Percentiles rank a stretch among this genome's conserved stretches.
These are phyloP conservation scores for Pleurotus ostreatus DNA, from an alignment of 768 basidiomycete species.

Conservation along the genomic window DNA sequence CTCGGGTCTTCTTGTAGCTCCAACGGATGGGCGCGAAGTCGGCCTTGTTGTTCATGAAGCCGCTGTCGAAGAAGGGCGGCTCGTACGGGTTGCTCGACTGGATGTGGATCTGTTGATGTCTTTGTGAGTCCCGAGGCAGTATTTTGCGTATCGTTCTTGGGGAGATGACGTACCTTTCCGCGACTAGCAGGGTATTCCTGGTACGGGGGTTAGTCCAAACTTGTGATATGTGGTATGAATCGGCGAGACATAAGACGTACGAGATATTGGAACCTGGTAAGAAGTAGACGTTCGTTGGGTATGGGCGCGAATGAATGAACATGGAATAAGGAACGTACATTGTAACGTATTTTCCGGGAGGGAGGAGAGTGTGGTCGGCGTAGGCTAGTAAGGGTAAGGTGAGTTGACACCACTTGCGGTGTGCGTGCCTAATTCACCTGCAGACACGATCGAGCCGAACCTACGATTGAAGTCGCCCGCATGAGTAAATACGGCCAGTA, in stretches of 20 bases:
- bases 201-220: neutral
- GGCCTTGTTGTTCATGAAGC: constrained; percentile 79
- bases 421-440: constrained; percentile 26
- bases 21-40: constrained; percentile 74
- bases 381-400: constrained; percentile 36
- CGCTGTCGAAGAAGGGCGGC: constrained; percentile 63
- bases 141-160: neutral
- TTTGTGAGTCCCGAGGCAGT: constrained; percentile 27
- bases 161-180: constrained; percentile 46
- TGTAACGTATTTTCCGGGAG: constrained; percentile 68
- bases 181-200: constrained; percentile 71
- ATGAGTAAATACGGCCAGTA: too few relatives aligned
- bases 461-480: constrained; percentile 16
- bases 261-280: constrained; percentile 58
- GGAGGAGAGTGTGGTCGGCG: constrained; percentile 66
- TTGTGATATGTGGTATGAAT: neutral
- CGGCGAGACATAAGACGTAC: constrained; percentile 19
- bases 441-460: constrained; percentile 67
- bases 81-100: constrained; percentile 54
- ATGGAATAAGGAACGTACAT: constrained; percentile 33
- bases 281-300: neutral
- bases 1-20: constrained; percentile 76
- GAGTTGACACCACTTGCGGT: too few relatives aligned
- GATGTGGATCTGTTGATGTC: constrained; percentile 55
- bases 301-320: neutral